A percentile compares a stretch with the other conserved stretches of the same genome.
Conservation (phyloP, 2,329 filamentous ascomycete species). For the Zymoseptoria ardabiliae region DNA sequence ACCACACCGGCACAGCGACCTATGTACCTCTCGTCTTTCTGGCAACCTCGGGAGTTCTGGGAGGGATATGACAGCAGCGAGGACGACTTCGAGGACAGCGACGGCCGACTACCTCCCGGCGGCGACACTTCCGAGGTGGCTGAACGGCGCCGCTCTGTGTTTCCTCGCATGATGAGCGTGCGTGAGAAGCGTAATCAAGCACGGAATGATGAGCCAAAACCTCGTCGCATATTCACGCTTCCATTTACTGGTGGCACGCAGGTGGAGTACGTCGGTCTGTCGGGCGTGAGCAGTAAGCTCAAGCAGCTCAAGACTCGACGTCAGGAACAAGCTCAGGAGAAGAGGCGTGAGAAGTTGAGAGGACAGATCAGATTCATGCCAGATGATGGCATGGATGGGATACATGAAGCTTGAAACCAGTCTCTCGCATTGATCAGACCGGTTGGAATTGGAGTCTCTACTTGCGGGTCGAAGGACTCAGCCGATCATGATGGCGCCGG, state of each 20-base stretch:
- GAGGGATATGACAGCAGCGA: slow-evolving; percentile 45
- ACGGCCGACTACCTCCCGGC: slow-evolving; percentile 33
- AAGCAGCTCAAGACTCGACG: slow-evolving; percentile 36
- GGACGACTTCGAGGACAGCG: slow-evolving; percentile 27
- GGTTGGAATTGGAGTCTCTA: no score
- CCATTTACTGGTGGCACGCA: slow-evolving; percentile 33
- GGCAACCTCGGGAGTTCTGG: slow-evolving; percentile 58
- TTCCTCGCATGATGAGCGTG: slow-evolving; percentile 27
- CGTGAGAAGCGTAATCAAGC: slow-evolving; percentile 24
- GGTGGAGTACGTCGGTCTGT: slow-evolving; percentile 46
- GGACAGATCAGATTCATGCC: slow-evolving; percentile 41
- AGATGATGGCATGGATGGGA: slow-evolving; percentile 1
- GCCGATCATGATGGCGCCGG: no score
- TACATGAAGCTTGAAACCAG: neutral
- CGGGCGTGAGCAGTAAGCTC: slow-evolving; percentile 43
- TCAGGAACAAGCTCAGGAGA: slow-evolving; percentile 44
- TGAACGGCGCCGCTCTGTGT: slow-evolving; percentile 8
- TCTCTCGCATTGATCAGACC: no score
- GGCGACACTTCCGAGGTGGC: slow-evolving; percentile 40
- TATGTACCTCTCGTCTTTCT: slow-evolving; percentile 50
- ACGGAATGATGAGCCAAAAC: slow-evolving; percentile 7
- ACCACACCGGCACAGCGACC: slow-evolving; percentile 19
- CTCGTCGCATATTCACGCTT: slow-evolving; percentile 14
- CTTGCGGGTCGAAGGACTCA: no score
- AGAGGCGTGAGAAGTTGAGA: slow-evolving; percentile 46